phyloP scores from a whole-genome alignment of 805 yeast genomes.

The Pichia gijzeniarum region DNA sequence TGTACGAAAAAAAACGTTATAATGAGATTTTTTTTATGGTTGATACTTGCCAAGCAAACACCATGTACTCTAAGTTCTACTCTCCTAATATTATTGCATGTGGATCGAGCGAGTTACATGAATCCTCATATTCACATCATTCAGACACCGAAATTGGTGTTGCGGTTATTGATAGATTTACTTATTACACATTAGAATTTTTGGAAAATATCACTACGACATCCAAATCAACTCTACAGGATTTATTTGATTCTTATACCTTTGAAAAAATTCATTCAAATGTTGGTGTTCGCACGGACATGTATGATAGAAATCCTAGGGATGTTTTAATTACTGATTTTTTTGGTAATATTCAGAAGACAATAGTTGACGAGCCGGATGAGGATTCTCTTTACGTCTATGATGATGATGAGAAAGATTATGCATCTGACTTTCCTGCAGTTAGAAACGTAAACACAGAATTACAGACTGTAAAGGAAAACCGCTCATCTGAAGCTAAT shows the following conservation, averaged over 20 bases:
- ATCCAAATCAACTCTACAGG: conserved; percentile 70
- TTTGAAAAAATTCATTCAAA: conserved; percentile 83
- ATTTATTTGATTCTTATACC: conserved; percentile 78
- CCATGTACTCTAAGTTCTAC: conserved; percentile 89
- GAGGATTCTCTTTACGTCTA: conserved; percentile 9
- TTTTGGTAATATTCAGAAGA: conserved; percentile 86
- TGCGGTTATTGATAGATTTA: conserved; percentile 94
- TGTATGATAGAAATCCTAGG: conserved; percentile 57
- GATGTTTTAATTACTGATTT: conserved; percentile 84
- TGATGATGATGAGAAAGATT: conserved; percentile 40
- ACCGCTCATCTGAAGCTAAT: background rate
- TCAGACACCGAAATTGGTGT: conserved; percentile 95
- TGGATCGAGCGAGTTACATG: conserved; percentile 83
- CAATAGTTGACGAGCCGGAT: conserved; percentile 37
- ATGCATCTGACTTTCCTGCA: conserved; percentile 18
- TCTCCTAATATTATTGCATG: conserved; percentile 90
- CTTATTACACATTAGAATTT: conserved; percentile 84
- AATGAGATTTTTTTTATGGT: conserved; percentile 96
- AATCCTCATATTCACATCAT: conserved; percentile 91
- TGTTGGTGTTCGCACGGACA: conserved; percentile 87
- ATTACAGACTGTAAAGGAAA: too few relatives aligned
- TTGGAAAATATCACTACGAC: conserved; percentile 73
- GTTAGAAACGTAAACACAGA: background rate
- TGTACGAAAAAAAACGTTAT: conserved; percentile 93
- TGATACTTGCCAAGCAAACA: conserved; percentile 98